phyloP scores from a whole-genome alignment of 2,329 filamentous ascomycete genomes.

The Ascochyta lentis region DNA sequence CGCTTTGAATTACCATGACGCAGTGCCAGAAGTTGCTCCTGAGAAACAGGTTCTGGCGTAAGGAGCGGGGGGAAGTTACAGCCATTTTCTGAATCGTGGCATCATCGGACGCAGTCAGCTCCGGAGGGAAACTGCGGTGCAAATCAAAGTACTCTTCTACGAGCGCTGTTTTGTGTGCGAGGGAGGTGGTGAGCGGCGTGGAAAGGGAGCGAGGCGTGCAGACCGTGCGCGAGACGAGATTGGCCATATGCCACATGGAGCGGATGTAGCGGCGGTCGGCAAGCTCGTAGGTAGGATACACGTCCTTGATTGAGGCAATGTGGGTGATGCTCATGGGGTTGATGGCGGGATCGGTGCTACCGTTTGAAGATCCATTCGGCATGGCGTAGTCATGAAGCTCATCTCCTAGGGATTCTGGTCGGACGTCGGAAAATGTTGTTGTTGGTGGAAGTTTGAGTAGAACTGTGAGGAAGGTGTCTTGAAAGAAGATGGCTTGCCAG shows the following conservation, averaged over 20 bases:
- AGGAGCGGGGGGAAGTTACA: conserved; percentile 67
- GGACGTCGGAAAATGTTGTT: conserved; percentile 80
- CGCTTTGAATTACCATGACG: conserved; percentile 78
- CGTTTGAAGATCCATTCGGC: conserved; percentile 60
- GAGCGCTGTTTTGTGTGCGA: conserved; percentile 72
- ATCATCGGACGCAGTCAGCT: conserved; percentile 72
- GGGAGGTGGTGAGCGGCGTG: conserved; percentile 72
- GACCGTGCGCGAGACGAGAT: conserved; percentile 77
- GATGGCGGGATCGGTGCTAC: conserved; percentile 50
- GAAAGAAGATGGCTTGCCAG: conserved; percentile 81
- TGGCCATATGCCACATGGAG: conserved; percentile 79
- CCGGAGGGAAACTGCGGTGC: conserved; percentile 74
- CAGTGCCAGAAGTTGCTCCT: conserved; percentile 86
- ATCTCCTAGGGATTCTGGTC: conserved; percentile 74
- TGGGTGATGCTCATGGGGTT: conserved; percentile 61
- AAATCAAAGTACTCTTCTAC: conserved; percentile 73
- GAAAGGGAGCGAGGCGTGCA: conserved; percentile 77
- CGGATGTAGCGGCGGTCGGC: conserved; percentile 65
- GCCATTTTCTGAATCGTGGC: conserved; percentile 65
- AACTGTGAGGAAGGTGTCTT: conserved; percentile 82
- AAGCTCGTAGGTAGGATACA: conserved; percentile 49
- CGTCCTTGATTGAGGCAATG: conserved; percentile 51
- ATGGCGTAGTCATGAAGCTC: conserved; percentile 69
- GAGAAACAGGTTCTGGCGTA: conserved; percentile 77
- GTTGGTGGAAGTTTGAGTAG: conserved; percentile 78